Evolutionary conservation across 352 stramenopile species (phyloP).

Genomic region (Phytopythium helicoides): DNA sequence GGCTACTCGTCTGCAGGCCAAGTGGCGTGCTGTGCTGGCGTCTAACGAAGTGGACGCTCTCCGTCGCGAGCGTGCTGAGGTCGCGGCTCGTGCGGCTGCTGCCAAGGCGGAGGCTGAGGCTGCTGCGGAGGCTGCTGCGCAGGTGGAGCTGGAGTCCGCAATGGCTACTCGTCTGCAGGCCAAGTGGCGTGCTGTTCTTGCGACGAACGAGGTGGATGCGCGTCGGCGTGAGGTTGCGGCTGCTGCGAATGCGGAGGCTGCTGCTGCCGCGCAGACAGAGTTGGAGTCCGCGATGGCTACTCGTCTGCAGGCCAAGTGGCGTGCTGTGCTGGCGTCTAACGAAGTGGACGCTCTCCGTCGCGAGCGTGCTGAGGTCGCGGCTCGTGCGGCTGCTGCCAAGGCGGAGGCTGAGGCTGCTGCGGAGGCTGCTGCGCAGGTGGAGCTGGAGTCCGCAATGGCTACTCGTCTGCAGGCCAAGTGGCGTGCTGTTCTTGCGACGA

Average conservation of each 20-base stretch:
- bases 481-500: slow-evolving; percentile 3
- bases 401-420: no score
- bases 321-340: no score
- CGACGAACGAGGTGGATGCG: slow-evolving; percentile 1
- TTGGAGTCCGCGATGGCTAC: no score
- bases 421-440: not conserved
- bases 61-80: not conserved
- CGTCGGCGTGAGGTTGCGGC: not conserved
- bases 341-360: slow-evolving; percentile 3
- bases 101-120: no score
- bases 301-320: no score
- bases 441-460: slow-evolving; percentile 15
- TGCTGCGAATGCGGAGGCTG: no score
- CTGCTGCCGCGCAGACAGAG: no score
- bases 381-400: no score
- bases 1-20: no score
- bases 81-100: no score
- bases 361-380: not conserved
- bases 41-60: slow-evolving; percentile 5
- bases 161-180: slow-evolving; percentile 16
- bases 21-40: no score
- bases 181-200: slow-evolving; percentile 4
- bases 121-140: no score
- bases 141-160: slow-evolving; percentile 6
- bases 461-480: slow-evolving; percentile 8